A percentile compares a stretch with the other conserved stretches of the same genome.
Conservation (phyloP, 2,329 filamentous ascomycete genomes). For the Delphinella strobiligena region DNA sequence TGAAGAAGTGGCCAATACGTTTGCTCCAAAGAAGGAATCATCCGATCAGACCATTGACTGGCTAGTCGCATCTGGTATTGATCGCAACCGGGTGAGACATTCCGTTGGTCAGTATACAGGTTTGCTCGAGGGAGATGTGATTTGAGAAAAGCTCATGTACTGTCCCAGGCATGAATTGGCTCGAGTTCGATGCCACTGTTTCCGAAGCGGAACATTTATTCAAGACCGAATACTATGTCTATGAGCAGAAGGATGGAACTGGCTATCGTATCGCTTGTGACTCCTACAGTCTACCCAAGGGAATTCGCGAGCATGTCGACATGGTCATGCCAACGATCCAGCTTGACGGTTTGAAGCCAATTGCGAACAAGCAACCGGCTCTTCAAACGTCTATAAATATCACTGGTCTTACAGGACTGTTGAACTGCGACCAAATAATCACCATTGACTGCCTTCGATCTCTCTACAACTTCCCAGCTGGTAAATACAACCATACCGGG, state of each 20-base stretch:
- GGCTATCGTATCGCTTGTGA: background rate
- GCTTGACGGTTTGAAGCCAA: slow-evolving; percentile 21
- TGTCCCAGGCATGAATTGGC: slow-evolving; percentile 22
- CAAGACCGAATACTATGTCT: slow-evolving; percentile 27
- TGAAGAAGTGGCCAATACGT: slow-evolving; percentile 26
- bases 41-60: slow-evolving; percentile 27
- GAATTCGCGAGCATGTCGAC: slow-evolving; percentile 39
- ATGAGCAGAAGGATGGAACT: slow-evolving; percentile 16
- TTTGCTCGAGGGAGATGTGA: background rate
- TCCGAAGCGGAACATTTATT: slow-evolving; percentile 27
- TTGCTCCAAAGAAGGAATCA: slow-evolving; percentile 24
- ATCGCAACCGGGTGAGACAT: background rate
- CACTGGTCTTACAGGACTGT: background rate
- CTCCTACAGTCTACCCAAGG: slow-evolving; percentile 36
- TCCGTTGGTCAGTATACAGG: background rate
- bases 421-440: slow-evolving; percentile 13
- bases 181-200: slow-evolving; percentile 27
- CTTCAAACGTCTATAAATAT: too few species aligned
- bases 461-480: slow-evolving; percentile 33
- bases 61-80: slow-evolving; percentile 24
- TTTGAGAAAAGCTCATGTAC: background rate
- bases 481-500: slow-evolving; percentile 22
- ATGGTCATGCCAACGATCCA: slow-evolving; percentile 46
- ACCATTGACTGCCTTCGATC: slow-evolving; percentile 31
- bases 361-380: too few species aligned